Percentiles rank a stretch among this genome's conserved stretches.
Evolutionary conservation across 2,329 filamentous ascomycete genomes (phyloP).

Genomic region (Thelonectria olida): DNA sequence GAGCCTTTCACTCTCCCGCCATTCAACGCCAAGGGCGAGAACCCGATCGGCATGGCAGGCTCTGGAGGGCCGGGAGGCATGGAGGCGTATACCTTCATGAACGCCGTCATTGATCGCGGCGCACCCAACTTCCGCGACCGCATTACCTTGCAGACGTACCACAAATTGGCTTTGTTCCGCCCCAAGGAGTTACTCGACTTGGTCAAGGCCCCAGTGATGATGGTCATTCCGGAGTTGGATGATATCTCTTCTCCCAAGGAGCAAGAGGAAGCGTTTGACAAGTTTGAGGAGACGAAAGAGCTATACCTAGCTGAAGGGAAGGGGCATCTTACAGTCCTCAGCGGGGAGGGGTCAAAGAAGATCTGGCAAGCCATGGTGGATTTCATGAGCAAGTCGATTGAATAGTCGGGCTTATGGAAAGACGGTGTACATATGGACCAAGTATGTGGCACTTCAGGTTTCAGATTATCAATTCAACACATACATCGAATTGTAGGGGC

Average conservation of each 20-base stretch:
- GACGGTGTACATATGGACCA: no score
- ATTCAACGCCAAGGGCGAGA: constrained; percentile 47
- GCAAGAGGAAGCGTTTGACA: constrained; percentile 19
- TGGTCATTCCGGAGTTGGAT: constrained; percentile 42
- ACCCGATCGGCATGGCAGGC: constrained; percentile 45
- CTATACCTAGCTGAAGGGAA: neutral
- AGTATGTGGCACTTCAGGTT: no score
- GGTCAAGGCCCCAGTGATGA: constrained; percentile 25
- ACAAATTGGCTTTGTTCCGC: constrained; percentile 35
- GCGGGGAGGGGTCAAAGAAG: neutral
- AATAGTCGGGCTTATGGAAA: no score
- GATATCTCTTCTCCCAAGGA: constrained; percentile 44
- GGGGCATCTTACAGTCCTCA: neutral
- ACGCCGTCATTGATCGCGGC: constrained; percentile 19
- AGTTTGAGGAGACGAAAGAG: neutral
- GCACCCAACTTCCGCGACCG: constrained; percentile 35
- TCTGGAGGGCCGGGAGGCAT: constrained; percentile 21
- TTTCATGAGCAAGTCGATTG: no score
- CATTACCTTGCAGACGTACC: constrained; percentile 41
- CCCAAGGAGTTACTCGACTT: constrained; percentile 17
- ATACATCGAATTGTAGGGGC: no score
- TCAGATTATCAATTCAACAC: no score
- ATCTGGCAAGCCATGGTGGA: neutral
- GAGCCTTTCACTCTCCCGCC: constrained; percentile 47
- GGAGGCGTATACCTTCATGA: constrained; percentile 35